Conservation (phyloP, 2,329 filamentous ascomycete genomes). For the Elsinoe australis region DNA sequence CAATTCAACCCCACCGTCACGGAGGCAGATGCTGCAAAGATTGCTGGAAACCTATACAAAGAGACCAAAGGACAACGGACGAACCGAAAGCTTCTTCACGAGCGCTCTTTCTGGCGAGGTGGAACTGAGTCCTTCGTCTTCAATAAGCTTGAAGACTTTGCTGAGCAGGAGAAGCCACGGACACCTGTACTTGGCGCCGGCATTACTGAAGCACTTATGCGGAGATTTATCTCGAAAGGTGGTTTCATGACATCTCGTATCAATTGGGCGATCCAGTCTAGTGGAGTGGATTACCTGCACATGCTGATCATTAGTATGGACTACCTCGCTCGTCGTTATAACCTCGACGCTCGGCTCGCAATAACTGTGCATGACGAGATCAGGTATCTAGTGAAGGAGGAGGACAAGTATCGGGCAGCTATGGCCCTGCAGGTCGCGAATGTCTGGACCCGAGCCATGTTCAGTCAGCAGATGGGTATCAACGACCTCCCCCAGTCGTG, state of each 20-base stretch:
- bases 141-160: slow-evolving; percentile 96
- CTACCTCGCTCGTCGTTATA: slow-evolving; percentile 77
- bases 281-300: slow-evolving; percentile 93
- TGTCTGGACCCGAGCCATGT: slow-evolving; percentile 95
- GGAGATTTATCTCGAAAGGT: slow-evolving; percentile 76
- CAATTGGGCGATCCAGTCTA: slow-evolving; percentile 98
- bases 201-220: slow-evolving; percentile 91
- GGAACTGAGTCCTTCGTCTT: slow-evolving; percentile 97
- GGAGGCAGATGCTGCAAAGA: slow-evolving; percentile 67
- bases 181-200: slow-evolving; percentile 90
- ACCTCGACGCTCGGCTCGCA: slow-evolving; percentile 73
- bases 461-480: slow-evolving; percentile 92
- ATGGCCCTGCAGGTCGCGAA: slow-evolving; percentile 93
- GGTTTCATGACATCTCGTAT: slow-evolving; percentile 93
- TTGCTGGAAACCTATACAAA: slow-evolving; percentile 72
- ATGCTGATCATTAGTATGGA: slow-evolving; percentile 92
- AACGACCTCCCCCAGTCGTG: slow-evolving; percentile 88
- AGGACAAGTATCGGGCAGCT: slow-evolving; percentile 80
- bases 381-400: slow-evolving; percentile 75
- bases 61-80: slow-evolving; percentile 89
- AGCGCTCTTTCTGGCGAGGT: slow-evolving; percentile 82
- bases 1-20: slow-evolving; percentile 86
- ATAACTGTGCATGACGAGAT: slow-evolving; percentile 98
- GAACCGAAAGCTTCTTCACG: slow-evolving; percentile 60
- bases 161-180: slow-evolving; percentile 81